These are phyloP conservation scores for Auriscalpium vulgare DNA, from an alignment of 768 basidiomycete genomes.

Conservation along the genomic window DNA sequence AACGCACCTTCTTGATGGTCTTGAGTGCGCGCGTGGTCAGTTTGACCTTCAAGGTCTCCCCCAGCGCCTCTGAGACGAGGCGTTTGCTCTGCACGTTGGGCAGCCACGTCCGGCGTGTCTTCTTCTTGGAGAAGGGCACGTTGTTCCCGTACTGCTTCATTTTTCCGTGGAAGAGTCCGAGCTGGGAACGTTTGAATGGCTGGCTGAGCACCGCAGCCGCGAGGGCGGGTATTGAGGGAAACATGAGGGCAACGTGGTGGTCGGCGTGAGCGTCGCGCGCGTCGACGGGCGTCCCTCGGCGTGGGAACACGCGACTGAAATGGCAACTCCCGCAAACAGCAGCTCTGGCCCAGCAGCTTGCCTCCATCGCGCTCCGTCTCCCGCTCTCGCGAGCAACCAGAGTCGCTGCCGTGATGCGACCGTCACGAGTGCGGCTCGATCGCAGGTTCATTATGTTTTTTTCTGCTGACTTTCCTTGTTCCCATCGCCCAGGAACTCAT, in stretches of 20 bases:
- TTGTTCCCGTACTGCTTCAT: constrained; percentile 79
- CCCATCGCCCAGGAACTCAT: no score
- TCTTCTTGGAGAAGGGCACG: constrained; percentile 82
- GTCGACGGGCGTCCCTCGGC: neutral
- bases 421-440: no score
- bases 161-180: constrained; percentile 79
- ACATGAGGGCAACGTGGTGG: constrained; percentile 20
- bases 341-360: no score
- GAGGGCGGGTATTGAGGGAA: constrained; percentile 25
- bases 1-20: constrained; percentile 74
- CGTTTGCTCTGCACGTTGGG: constrained; percentile 81
- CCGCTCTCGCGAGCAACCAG: no score
- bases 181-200: constrained; percentile 75
- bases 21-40: constrained; percentile 69
- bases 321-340: neutral
- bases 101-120: constrained; percentile 82
- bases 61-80: constrained; percentile 58
- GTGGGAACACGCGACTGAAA: neutral
- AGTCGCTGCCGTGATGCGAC: no score
- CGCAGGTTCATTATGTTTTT: no score
- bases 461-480: no score
- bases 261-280: neutral
- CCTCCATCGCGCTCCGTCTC: no score
- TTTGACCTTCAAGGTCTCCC: constrained; percentile 51
- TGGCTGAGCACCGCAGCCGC: constrained; percentile 34